These are phyloP conservation scores for Kuraishia floccosa DNA, from an alignment of 805 yeast species.

Conservation along the genomic window DNA sequence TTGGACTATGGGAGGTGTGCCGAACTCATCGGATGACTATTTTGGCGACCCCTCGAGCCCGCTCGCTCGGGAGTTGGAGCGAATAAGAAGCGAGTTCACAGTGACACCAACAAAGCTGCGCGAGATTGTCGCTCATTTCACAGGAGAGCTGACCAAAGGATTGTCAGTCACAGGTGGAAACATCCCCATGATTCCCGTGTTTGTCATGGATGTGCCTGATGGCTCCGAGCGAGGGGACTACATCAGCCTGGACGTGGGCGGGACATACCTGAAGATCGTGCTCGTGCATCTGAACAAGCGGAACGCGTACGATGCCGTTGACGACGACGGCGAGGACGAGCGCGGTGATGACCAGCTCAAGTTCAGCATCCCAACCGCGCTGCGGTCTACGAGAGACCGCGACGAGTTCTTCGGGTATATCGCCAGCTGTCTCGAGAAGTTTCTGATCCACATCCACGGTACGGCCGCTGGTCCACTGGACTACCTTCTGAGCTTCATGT, in stretches of 20 bases:
- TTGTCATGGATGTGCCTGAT: conserved; percentile 50
- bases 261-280: conserved; percentile 51
- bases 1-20: no score
- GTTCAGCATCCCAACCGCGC: conserved; percentile 63
- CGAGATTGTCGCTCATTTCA: conserved; percentile 35
- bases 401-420: conserved; percentile 84
- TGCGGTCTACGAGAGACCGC: conserved; percentile 66
- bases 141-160: conserved; percentile 41
- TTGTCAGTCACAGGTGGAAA: conserved; percentile 40
- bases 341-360: conserved; percentile 86
- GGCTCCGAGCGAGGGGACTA: conserved; percentile 49
- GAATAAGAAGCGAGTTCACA: no score
- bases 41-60: no score
- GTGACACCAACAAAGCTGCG: conserved; percentile 29
- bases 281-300: conserved; percentile 22
- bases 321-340: conserved; percentile 74
- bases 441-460: conserved; percentile 66
- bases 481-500: conserved; percentile 89
- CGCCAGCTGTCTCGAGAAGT: conserved; percentile 72
- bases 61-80: conserved; percentile 3
- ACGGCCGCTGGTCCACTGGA: conserved; percentile 33
- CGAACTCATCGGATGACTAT: no score
- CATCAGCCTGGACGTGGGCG: conserved; percentile 51
- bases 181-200: conserved; percentile 50
- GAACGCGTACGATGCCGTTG: no score